Evolutionary conservation across 306 rosid genomes (phyloP).

Genomic region (Castanea sativa): DNA sequence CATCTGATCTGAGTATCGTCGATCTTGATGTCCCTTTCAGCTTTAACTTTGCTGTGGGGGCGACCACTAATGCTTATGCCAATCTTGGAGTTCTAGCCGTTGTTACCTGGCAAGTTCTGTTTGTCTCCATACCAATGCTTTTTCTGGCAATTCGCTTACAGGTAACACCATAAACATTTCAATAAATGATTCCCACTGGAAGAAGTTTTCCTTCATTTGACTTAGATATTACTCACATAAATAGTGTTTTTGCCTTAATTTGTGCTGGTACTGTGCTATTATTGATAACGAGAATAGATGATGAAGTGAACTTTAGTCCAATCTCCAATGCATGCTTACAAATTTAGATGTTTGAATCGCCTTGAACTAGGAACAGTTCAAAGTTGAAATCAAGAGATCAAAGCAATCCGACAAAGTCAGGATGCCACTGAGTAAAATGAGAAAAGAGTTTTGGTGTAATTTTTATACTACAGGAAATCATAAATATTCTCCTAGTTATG

Average conservation of each 20-base stretch:
- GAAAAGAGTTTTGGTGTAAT: not conserved
- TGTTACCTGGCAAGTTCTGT: constrained; percentile 88
- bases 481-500: not conserved
- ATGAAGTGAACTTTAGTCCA: not conserved
- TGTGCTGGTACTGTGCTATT: not conserved
- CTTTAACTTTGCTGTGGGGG: constrained; percentile 50
- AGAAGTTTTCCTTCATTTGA: not conserved
- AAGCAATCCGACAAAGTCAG: not conserved
- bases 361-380: not conserved
- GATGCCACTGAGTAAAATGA: not conserved
- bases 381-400: not conserved
- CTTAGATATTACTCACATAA: not conserved
- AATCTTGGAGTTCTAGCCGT: constrained; percentile 75
- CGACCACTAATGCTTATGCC: constrained; percentile 57
- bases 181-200: not conserved
- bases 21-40: constrained; percentile 72
- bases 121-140: constrained; percentile 76
- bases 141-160: constrained; percentile 60
- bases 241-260: not conserved
- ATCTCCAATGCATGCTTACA: not conserved
- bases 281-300: not conserved
- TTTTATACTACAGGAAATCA: not conserved
- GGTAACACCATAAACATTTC: constrained; percentile 40
- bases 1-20: constrained; percentile 80
- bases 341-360: not conserved